Conservation (phyloP, 1,139 yeast genomes). For the Yamadazyma jaroonii region DNA sequence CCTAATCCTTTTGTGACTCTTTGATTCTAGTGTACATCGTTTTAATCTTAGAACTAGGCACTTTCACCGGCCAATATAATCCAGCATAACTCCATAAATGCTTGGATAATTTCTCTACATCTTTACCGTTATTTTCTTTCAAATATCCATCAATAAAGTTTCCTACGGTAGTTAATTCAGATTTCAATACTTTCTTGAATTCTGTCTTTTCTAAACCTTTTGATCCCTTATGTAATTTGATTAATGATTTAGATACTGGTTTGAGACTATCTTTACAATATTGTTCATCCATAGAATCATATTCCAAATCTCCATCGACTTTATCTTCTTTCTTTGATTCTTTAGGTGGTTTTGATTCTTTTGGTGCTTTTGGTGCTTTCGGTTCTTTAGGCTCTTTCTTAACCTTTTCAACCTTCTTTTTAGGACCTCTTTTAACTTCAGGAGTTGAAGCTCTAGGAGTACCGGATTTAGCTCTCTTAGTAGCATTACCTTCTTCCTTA, state of each 20-base stretch:
- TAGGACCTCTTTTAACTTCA: conserved; percentile 10
- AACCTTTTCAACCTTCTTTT: conserved; percentile 4
- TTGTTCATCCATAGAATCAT: conserved; percentile 79
- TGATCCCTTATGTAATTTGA: conserved; percentile 73
- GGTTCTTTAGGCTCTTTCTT: conserved; percentile 13
- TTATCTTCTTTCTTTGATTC: conserved; percentile 3
- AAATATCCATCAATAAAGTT: conserved; percentile 47
- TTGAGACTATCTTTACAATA: conserved; percentile 63
- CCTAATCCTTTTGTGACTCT: conserved; percentile 4
- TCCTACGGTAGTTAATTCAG: conserved; percentile 78
- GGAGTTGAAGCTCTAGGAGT: conserved; percentile 8
- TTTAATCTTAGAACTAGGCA: conserved; percentile 74
- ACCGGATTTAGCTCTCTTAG: conserved; percentile 7
- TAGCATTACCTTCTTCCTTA: conserved; percentile 8
- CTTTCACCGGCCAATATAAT: conserved; percentile 90
- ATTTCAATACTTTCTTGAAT: conserved; percentile 76
- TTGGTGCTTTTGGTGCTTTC: conserved; percentile 7
- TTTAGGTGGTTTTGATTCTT: conserved; percentile 1
- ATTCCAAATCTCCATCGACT: conserved; percentile 46
- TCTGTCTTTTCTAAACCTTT: conserved; percentile 80
- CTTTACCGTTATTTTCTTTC: neutral
- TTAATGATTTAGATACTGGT: conserved; percentile 73
- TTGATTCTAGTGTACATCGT: conserved; percentile 79
- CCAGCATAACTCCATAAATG: conserved; percentile 93
- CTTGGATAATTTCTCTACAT: conserved; percentile 40